Evolutionary conservation across 768 basidiomycete genomes (phyloP), one percentile per base, ranked within the genome.

Genomic region (Pluteus cervinus): DNA sequence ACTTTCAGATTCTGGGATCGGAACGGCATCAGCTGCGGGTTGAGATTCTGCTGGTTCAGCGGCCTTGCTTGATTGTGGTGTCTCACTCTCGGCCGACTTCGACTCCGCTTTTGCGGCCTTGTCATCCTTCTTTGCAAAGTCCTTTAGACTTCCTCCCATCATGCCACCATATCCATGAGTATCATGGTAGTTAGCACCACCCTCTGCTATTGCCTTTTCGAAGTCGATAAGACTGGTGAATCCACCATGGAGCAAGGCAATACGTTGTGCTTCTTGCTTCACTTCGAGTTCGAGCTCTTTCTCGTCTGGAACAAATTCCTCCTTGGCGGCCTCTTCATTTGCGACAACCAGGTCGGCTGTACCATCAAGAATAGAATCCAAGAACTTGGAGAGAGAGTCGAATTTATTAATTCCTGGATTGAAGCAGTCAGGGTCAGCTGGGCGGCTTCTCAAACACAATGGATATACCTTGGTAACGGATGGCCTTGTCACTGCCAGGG

Each of bases 371-470:
- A 87, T 65, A 1, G 79, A 76, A 46, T 75, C 79, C 55, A 84
- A 81, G 64, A 82, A 86, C 49, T 79, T 76, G 43, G 72, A 72
- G 26, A 94, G 63, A 2, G 82, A 69, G 36, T 89, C 84, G 45
- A 77, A 71, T 61, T 93, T 93, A 50, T 68, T 71, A 24, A 69
- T 57, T 28, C 88, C 89, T 84, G 48, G 5, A 17, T 10, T 29
- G 14, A n/a, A n/a, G n/a, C n/a, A n/a, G n/a, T n/a, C n/a, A n/a
- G n/a, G n/a, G n/a, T n/a, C n/a, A n/a, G n/a, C n/a, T n/a, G n/a
- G n/a, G n/a, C n/a, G n/a, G n/a, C n/a, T n/a, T n/a, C n/a, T n/a
- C n/a, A n/a, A n/a, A n/a, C n/a, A n/a, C n/a, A n/a, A n/a, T n/a
- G n/a, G 32, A 16, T 45, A 29, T 36, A 86, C 89, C 89, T 54